Percentiles rank a stretch among this genome's conserved stretches.
Conservation (phyloP, 495 filamentous ascomycete species). For the Aspergillus steynii region DNA sequence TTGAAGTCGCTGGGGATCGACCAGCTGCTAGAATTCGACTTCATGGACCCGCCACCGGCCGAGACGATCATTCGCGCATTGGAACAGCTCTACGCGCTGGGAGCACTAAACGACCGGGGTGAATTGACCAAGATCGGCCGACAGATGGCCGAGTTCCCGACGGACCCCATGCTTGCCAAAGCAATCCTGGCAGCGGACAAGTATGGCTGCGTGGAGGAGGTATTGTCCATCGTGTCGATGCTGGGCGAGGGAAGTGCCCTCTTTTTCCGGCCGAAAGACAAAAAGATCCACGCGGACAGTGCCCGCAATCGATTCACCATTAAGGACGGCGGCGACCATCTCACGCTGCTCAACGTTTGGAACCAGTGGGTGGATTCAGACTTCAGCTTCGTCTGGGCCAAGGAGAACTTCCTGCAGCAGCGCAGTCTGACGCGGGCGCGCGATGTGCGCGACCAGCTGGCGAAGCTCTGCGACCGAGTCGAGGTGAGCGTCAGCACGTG, state of each 20-base stretch:
- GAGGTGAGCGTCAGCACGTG: constrained; percentile 74
- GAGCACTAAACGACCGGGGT: constrained; percentile 85
- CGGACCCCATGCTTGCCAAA: constrained; percentile 91
- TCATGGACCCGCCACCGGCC: constrained; percentile 90
- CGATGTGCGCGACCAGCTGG: constrained; percentile 91
- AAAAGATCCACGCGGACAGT: constrained; percentile 93
- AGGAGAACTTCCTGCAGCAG: constrained; percentile 94
- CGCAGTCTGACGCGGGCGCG: constrained; percentile 81
- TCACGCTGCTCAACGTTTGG: constrained; percentile 92
- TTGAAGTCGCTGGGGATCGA: constrained; percentile 93
- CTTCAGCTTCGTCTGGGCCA: constrained; percentile 84
- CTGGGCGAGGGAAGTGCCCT: constrained; percentile 83
- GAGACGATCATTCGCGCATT: constrained; percentile 89
- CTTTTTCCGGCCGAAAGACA: constrained; percentile 96
- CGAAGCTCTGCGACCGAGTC: constrained; percentile 91
- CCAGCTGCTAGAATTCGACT: constrained; percentile 92
- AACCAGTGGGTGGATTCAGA: constrained; percentile 96
- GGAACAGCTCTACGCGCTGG: constrained; percentile 90
- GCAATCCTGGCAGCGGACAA: constrained; percentile 86
- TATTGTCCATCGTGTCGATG: constrained; percentile 94
- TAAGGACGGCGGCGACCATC: constrained; percentile 89
- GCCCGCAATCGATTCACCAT: constrained; percentile 90
- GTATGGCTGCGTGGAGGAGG: constrained; percentile 89
- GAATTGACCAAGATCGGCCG: constrained; percentile 89
- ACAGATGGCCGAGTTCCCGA: constrained; percentile 96